Base-by-base conservation (phyloP, 371 early-diverging fungal species). In the Haplosporangium sp. region DNA sequence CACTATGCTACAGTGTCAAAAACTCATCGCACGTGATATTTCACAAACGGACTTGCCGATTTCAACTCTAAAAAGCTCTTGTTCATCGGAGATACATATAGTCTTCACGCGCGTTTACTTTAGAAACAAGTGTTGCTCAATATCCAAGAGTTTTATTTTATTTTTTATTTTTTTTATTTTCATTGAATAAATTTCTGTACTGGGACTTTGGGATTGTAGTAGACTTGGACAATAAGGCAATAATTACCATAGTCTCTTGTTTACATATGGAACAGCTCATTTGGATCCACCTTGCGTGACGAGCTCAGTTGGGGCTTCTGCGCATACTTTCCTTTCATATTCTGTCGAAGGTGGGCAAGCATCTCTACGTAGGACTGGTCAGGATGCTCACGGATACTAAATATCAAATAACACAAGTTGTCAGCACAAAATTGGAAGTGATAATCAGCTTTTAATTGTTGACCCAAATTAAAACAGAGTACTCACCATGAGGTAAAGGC, bases 221-320 rank as follows among this genome's bases (percentile, higher is more conserved):
- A 27, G 27, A 27, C 27, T 27, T 27, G 27, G 27, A 27, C 27
- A 27, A 27, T 27, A 27, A 27, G 27, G 27, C 27, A 27, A 27
- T 27, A 27, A 27, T 27, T 27, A 27, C 27, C 27, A 27, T 27
- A 27, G 27, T 27, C 34, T 1, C 17, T 17, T 15, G 19, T 61
- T 68, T 81, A 81, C 74, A 81, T 71, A 38, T 66, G 75, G 75
- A 81, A 81, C 38, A 69, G 34, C 60, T 74, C 72, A 15, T 57
- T 34, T 90, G 91, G 89, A 74, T 92, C 83, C 90, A 91, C 89
- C 48, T 83, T 74, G 35, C 88, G 86, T 19, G 89, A 91, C 15
- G 90, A 83, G 77, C 86, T 88, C 62, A 94, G 76, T 82, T 94
- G 94, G 11, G 93, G 94, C 58, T 86, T 83, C 74, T 94, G 94